Base-by-base conservation (phyloP, 352 stramenopile species). In the Globisporangium polare region DNA sequence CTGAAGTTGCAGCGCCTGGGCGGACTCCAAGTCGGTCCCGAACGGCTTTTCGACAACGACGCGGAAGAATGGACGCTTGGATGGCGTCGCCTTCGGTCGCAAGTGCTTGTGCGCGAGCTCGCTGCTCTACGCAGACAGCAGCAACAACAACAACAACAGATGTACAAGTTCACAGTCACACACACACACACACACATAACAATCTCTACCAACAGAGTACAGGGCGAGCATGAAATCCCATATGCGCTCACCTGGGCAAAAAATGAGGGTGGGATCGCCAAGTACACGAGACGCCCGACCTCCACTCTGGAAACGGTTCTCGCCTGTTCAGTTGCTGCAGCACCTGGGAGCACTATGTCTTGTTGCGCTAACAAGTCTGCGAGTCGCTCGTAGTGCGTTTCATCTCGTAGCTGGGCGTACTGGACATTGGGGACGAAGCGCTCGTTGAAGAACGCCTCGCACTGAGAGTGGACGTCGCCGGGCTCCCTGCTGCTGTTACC, bases 11-110 rank as follows among this genome's bases (percentile, higher is more conserved):
- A 95, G 67, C 13, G 53, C 26, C 47, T 67, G 60, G 0, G 86
- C 86, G 2, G 82, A 89, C 15, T 54, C 41, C 7, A 83, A 42
- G 65, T 93, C 83, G 18, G 65, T 65, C 10, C 86, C 86, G 47
- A 95, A 95, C 6, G 86, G 86, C 47, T 95, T 95, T 45, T 95
- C 86, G 15, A 95, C 71, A 10, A 95, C 70, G 9, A 95, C 77
- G 1, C 84, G 75, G 18, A 95, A 66, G 54, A 84, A 94, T 0
- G 77, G 46, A 15, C 17, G 17, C 37, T 46, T 13, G 0, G 31
- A 17, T 27, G 27, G 6, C 5, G 10, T 18, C 2, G 6, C 15
- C n/a, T 55, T 37, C 17, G 69, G 67, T 29, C 75, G 54, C 49
- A 86, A 61, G 31, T 83, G 63, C 13, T 53, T 62, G 67, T 80